These are phyloP conservation scores for Ophiostoma sp. DNA, from an alignment of 2,329 filamentous ascomycete genomes.

Conservation along the genomic window DNA sequence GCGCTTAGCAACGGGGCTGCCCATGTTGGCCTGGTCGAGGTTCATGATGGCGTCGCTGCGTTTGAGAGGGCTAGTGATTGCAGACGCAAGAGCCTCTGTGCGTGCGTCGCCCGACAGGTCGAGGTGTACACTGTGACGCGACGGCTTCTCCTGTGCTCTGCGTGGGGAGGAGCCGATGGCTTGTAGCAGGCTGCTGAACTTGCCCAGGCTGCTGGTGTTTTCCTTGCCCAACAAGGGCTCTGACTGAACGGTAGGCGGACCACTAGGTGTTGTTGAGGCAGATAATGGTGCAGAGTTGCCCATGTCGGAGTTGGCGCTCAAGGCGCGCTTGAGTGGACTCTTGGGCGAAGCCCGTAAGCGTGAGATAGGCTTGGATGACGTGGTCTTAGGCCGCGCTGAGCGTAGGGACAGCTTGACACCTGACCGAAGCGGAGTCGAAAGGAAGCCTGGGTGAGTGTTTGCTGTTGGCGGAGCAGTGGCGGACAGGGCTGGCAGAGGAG, in stretches of 20 bases:
- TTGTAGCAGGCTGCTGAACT: constrained; percentile 30
- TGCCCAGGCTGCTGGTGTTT: constrained; percentile 36
- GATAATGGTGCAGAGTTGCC: constrained; percentile 59
- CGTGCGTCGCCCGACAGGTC: constrained; percentile 50
- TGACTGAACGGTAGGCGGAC: constrained; percentile 31
- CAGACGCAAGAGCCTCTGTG: constrained; percentile 43
- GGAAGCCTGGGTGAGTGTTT: constrained; percentile 35
- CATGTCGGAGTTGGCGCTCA: constrained; percentile 64
- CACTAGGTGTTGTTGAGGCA: constrained; percentile 37
- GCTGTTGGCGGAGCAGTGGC: constrained; percentile 25
- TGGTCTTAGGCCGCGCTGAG: constrained; percentile 56
- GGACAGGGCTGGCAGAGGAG: constrained; percentile 24
- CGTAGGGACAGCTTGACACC: constrained; percentile 62
- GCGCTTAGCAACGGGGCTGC: constrained; percentile 85
- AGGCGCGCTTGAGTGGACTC: constrained; percentile 72
- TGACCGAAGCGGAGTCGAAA: constrained; percentile 60
- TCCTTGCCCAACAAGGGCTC: constrained; percentile 37
- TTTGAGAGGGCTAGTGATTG: constrained; percentile 78
- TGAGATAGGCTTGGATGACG: constrained; percentile 48
- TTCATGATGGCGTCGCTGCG: constrained; percentile 87
- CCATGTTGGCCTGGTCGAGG: constrained; percentile 68
- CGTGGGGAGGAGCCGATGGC: constrained; percentile 38
- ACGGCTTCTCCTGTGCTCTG: constrained; percentile 44
- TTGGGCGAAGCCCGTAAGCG: constrained; percentile 67
- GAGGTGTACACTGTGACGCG: constrained; percentile 52